A percentile compares a stretch with the other conserved stretches of the same genome.
These are phyloP conservation scores for Poa pratensis DNA, from an alignment of 176 grass and related monocot species.

Conservation along the genomic window DNA sequence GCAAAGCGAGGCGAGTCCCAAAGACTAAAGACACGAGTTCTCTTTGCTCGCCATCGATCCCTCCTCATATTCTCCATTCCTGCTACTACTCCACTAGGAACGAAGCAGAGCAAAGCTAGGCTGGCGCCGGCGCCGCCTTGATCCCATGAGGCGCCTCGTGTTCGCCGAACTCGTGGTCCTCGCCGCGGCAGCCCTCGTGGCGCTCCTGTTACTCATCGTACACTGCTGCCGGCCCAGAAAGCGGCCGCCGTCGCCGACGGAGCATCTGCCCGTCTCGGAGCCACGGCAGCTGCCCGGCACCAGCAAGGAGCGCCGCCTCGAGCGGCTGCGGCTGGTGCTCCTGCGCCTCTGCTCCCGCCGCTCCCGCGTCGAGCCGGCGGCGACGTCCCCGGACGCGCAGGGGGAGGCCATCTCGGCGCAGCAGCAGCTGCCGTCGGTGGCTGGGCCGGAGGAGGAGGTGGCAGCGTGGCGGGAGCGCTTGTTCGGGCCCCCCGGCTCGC, in stretches of 20 bases:
- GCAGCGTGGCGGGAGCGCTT: conserved; percentile 4
- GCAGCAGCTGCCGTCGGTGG: background rate
- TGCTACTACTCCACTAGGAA: background rate
- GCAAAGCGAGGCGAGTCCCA: background rate
- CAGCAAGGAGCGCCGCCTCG: background rate
- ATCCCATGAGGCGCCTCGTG: conserved; percentile 16
- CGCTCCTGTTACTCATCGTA: conserved; percentile 10
- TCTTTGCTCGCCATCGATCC: too few relatives aligned
- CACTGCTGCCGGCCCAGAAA: background rate
- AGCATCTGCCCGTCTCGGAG: conserved; percentile 14
- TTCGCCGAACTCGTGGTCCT: conserved; percentile 34
- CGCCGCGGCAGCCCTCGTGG: background rate
- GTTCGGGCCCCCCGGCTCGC: background rate
- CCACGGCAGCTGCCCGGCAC: background rate
- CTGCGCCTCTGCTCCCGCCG: conserved; percentile 14
- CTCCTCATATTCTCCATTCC: background rate
- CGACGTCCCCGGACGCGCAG: background rate
- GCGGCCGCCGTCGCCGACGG: background rate
- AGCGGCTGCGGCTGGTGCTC: background rate
- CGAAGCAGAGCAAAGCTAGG: background rate
- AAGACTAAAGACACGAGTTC: background rate
- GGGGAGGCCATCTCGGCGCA: too few relatives aligned
- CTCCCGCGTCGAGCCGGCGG: conserved; percentile 40
- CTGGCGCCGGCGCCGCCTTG: background rate
- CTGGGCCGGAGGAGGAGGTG: background rate